Conservation (phyloP, 2,329 filamentous ascomycete species). For the Stemphylium beticola region DNA sequence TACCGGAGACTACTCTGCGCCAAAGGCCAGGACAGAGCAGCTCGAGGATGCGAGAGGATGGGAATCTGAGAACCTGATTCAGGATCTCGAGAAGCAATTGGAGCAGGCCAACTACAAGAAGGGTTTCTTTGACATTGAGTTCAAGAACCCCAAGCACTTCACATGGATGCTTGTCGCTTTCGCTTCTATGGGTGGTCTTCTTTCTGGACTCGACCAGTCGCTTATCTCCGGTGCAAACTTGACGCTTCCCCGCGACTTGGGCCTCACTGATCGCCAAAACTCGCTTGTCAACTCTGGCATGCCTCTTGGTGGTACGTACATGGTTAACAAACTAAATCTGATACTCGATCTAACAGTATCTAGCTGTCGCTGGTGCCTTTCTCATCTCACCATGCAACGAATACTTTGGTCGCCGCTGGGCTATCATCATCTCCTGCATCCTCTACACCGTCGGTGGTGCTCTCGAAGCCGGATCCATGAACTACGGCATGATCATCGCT, state of each 20-base stretch:
- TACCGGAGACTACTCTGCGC: conserved; percentile 28
- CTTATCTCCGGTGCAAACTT: conserved; percentile 75
- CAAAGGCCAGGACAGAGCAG: conserved; percentile 41
- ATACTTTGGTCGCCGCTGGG: conserved; percentile 68
- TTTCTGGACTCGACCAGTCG: conserved; percentile 75
- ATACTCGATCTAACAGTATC: conserved; percentile 5
- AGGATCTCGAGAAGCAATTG: conserved; percentile 50
- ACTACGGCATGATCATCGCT: conserved; percentile 74
- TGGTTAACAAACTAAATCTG: no score
- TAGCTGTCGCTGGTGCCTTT: conserved; percentile 71
- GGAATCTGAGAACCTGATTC: conserved; percentile 55
- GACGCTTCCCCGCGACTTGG: conserved; percentile 66
- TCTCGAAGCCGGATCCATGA: conserved; percentile 70
- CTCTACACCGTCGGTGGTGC: conserved; percentile 74
- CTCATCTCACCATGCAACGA: conserved; percentile 72
- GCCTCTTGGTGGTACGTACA: conserved; percentile 62
- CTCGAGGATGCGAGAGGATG: conserved; percentile 46
- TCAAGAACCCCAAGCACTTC: conserved; percentile 68
- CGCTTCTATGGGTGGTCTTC: conserved; percentile 75
- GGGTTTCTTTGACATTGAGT: conserved; percentile 61
- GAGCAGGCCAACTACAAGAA: conserved; percentile 46
- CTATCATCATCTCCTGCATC: conserved; percentile 72
- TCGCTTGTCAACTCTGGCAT: conserved; percentile 73
- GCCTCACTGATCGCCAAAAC: conserved; percentile 62
- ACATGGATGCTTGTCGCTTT: conserved; percentile 73